Evolutionary conservation across 108 stramenopile genomes (phyloP), one percentile per base, ranked within the genome.

Genomic region (Mediolabrus comicus): DNA sequence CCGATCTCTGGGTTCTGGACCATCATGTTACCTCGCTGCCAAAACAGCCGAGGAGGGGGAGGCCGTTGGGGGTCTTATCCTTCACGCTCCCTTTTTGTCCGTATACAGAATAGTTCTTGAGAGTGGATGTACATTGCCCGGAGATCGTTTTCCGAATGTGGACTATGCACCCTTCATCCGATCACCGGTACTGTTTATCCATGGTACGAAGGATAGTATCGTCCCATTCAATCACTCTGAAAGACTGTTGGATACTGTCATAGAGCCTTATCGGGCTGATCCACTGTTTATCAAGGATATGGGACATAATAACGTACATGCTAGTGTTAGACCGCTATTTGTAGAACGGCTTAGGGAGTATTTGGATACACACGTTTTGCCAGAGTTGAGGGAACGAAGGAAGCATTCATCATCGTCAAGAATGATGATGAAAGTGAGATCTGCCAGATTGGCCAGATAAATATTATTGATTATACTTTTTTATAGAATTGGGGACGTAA

Each of bases 61-160:
- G 10, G 86, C 89, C 31, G 84, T 98, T 12, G 97, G 95, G 49
- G 97, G 97, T 17, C 75, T 98, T 26, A 96, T 98, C 61, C 85
- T 98, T n/a, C 97, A 97, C 70, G 96, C 94, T 35, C 97, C 97
- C 30, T 95, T 98, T 71, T 77, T 95, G 17, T 95, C 93, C 19
- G 95, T 97, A 8, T 97, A 92, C 78, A 82, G 97, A 11, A 95
- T 98, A 25, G 95, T 95, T 7, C 55, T 96, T 31, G 95, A 98
- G 39, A 87, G 94, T 46, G 93, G 97, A 14, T 97, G 93, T 75
- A 98, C 97, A 13, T 67, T 97, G 19, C 89, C 87, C 43, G 97
- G 97, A 0, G 97, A 98, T 78, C 91, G 95, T 77, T 98, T 98
- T 67, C 94, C 96, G 10, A 98, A 98, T 68, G 88, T 98, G 17